Base-by-base conservation (phyloP, 768 basidiomycete species). In the Gautieria morchelliformis region DNA sequence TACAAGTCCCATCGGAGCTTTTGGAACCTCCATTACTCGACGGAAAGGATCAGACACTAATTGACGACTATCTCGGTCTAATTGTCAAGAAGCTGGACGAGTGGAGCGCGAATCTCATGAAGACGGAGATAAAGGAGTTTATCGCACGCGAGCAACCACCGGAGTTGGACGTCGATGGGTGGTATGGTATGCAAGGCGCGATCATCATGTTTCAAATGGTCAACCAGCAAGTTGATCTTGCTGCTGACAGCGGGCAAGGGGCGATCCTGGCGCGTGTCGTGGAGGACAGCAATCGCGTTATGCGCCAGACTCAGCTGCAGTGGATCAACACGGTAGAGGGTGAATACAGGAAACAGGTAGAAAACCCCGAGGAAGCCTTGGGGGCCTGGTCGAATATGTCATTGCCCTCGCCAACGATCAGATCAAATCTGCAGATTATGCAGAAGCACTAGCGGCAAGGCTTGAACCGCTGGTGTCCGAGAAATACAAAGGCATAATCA, bases 121-220 rank as follows among this genome's bases (percentile, higher is more conserved):
- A 84, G 67, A 87, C 89, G 17, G 95, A 98, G 68, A 72, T 88
- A 20, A 75, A 79, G 17, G 90, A 93, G 58, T 98, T 99, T 72
- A 80, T 79, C 11, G 80, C 83, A 51, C 81, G 96, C 19, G 80
- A 83, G 35, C 83, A 87, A 63, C 89, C 91, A 24, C 95, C 93
- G 3, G 95, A 98, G 70, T 71, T 87, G 47, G 90, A 93, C 65
- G 81, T 81, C 55, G 93, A 97, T 59, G 92, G 91, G 14, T 75
- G 87, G 60, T 97, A 97, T 67, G 89, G 89, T 19, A 87, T 85
- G 59, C 89, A 96, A 67, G 89, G 94, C 44, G 87, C 94, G 17
- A 83, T 95, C 52, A 96, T 98, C 65, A 76, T 99, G 60, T 98
- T 97, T 78, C 90, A 96, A 71, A 93, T 98, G 87, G 87, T 97